These are phyloP conservation scores for Plasmodium cynomolgi DNA, from an alignment of 169 alveolate genomes.

Conservation along the genomic window DNA sequence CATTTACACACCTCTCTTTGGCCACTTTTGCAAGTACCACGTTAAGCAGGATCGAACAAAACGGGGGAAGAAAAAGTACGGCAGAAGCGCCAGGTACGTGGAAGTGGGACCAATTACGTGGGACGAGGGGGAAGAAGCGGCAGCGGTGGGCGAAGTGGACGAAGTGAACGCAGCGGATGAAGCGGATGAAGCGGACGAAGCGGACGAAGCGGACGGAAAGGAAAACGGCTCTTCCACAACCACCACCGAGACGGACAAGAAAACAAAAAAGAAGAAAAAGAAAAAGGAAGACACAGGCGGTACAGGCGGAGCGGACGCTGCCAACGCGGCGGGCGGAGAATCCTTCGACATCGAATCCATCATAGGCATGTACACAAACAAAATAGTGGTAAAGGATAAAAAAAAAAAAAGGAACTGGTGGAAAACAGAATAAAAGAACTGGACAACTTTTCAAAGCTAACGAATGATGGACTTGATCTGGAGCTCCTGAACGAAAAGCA, in stretches of 20 bases:
- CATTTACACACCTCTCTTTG: conserved; percentile 39
- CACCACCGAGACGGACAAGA: background rate
- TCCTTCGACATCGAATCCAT: conserved; percentile 65
- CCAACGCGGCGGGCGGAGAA: conserved; percentile 1
- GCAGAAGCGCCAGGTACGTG: background rate
- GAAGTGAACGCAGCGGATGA: background rate
- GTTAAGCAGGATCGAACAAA: conserved; percentile 39
- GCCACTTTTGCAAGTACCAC: conserved; percentile 60
- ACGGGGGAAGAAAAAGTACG: conserved; percentile 12
- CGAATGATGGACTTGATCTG: conserved; percentile 11
- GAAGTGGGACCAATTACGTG: conserved; percentile 2
- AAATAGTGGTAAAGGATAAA: conserved; percentile 51
- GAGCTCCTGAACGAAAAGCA: background rate
- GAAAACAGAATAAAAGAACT: conserved; percentile 69
- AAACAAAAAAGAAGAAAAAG: background rate
- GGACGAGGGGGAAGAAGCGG: background rate
- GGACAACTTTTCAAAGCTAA: conserved; percentile 44
- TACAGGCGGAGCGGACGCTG: background rate
- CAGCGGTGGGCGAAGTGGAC: background rate
- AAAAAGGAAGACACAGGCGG: background rate
- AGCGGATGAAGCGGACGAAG: background rate
- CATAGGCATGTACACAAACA: conserved; percentile 45
- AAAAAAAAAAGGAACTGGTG: conserved; percentile 53
- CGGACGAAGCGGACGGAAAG: background rate
- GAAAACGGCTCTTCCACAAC: background rate